Base-by-base conservation (phyloP, 495 filamentous ascomycete genomes). In the Penicillium paradoxum region DNA sequence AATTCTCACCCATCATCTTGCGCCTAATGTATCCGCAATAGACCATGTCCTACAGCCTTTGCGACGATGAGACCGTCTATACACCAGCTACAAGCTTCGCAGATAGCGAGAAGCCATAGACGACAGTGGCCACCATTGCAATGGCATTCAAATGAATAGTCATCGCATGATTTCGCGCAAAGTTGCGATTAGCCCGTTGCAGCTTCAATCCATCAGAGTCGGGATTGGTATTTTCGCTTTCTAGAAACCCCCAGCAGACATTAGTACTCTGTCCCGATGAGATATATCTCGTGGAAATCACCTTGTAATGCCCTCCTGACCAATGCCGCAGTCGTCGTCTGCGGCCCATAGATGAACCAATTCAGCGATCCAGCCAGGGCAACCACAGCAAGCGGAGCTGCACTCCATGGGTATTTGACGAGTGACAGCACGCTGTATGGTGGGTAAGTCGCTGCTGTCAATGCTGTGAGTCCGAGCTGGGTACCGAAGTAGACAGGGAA, bases 91-190 rank as follows among this genome's bases (percentile, higher is more conserved):
- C 1, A 33, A 69, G 39, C 8, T 49, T 68, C 2, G 56, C 65
- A 0, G 70, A 74, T 54, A 83, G 53, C 39, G 64, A 65, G 57
- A 72, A 73, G 1, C 75, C 79, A 66, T 81, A 82, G 56, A 69
- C 71, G 6, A 82, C 22, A 29, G 76, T 77, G 6, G 75, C 75
- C 2, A 71, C 66, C 44, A 82, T 66, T 0, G 74, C 69, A 25
- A 81, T 63, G 13, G 80, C 55, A 59, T 83, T 83, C 6, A 82
- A 47, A 57, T 83, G 79, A 41, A 82, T 82, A 15, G 65, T 68
- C 75, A 79, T 82, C 5, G 79, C 79, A 54, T 84, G 79, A 41
- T 71, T 73, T 6, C 58, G 56, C 6, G 69, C 65, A 49, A 84
- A 83, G 2, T 47, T 53, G n/a, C 68, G 67, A 54, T 75, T 78